Evolutionary conservation across 305 asterid genomes (phyloP).

Genomic region (Rubia tinctorum): DNA sequence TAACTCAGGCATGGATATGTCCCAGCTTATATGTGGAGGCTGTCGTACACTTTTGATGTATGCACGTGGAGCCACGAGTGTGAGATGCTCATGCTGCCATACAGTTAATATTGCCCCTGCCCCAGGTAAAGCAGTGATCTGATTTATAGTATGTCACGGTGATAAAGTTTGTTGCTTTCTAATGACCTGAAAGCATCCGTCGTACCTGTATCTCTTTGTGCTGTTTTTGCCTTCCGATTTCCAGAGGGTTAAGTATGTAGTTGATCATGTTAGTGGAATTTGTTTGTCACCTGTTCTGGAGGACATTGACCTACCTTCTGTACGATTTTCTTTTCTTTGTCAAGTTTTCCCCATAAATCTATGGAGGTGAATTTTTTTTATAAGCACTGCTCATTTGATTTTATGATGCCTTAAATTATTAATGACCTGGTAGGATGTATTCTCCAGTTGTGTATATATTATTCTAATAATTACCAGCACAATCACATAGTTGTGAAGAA

Average conservation of each 20-base stretch:
- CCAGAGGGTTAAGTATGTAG: neutral
- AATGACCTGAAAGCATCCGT: neutral
- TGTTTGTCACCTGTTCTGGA: neutral
- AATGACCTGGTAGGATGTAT: neutral
- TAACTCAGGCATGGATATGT: constrained; percentile 73
- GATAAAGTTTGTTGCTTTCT: neutral
- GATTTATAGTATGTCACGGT: neutral
- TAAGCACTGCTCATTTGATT: neutral
- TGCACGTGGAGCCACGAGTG: constrained; percentile 80
- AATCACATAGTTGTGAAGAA: neutral
- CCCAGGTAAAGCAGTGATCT: constrained; percentile 51
- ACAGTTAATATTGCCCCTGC: constrained; percentile 81
- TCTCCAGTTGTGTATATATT: neutral
- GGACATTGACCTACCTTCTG: neutral
- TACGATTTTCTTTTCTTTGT: neutral
- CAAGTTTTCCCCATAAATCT: neutral
- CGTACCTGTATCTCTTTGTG: neutral
- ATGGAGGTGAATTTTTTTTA: neutral
- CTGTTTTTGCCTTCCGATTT: neutral
- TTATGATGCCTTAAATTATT: neutral
- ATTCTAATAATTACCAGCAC: neutral
- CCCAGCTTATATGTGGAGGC: constrained; percentile 84
- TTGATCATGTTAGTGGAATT: neutral
- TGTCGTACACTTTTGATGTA: constrained; percentile 83
- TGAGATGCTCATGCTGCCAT: constrained; percentile 90